Evolutionary conservation across 768 basidiomycete genomes (phyloP).

Genomic region (Mycena rebaudengoi): DNA sequence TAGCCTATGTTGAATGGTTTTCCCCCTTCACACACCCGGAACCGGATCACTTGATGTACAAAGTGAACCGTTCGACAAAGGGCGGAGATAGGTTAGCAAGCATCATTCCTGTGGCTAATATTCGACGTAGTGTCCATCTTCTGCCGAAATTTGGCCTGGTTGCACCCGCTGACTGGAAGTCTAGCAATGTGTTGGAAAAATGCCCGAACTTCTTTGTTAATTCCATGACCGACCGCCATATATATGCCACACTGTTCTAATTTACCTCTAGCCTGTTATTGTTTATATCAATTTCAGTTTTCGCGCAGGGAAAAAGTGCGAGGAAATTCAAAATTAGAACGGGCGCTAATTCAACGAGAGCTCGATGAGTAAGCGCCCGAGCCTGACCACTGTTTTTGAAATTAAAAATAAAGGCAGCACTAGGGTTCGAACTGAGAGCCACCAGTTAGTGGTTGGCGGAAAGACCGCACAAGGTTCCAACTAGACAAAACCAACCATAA

Average conservation of each 20-base stretch:
- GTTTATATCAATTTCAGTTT: too few species aligned
- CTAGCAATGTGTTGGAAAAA: conserved; percentile 35
- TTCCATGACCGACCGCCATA: conserved; percentile 32
- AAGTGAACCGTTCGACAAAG: conserved; percentile 11
- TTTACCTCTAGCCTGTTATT: too few species aligned
- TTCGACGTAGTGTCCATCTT: conserved; percentile 29
- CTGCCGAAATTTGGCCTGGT: conserved; percentile 32
- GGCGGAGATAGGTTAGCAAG: conserved; percentile 11
- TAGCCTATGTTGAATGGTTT: conserved; percentile 1
- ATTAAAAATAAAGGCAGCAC: too few species aligned
- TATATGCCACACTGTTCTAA: conserved; percentile 18
- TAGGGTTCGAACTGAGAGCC: too few species aligned
- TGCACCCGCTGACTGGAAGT: conserved; percentile 34
- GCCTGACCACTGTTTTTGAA: too few species aligned
- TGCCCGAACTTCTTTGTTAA: conserved; percentile 36
- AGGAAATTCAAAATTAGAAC: too few species aligned
- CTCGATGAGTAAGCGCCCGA: too few species aligned
- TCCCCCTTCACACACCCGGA: neutral
- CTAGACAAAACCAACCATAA: too few species aligned
- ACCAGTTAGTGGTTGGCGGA: too few species aligned
- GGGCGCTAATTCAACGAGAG: too few species aligned
- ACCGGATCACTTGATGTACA: neutral
- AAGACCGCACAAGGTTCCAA: too few species aligned
- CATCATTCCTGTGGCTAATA: conserved; percentile 25
- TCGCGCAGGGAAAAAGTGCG: too few species aligned